These are phyloP conservation scores for Olyra latifolia DNA, from an alignment of 176 grass and related monocot genomes.

Conservation along the genomic window DNA sequence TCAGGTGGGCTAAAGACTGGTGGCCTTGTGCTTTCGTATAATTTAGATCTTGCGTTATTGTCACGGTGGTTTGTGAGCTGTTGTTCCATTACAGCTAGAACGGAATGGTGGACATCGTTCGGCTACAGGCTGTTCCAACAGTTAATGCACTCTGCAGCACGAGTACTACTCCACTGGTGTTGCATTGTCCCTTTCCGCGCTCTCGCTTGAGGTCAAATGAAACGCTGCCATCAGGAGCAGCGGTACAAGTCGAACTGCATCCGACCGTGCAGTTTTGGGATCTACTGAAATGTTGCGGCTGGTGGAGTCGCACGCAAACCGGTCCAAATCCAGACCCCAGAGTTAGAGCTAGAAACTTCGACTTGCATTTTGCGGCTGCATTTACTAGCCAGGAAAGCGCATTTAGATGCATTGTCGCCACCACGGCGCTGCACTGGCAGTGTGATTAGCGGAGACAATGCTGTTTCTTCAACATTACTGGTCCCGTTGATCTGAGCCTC, in stretches of 20 bases:
- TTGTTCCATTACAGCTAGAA: conserved; percentile 15
- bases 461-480: no score
- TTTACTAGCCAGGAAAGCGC: background rate
- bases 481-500: no score
- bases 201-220: background rate
- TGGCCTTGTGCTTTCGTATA: background rate
- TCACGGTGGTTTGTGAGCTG: conserved; percentile 3
- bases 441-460: background rate
- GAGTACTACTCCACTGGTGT: background rate
- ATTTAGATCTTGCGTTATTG: background rate
- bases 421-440: background rate
- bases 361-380: background rate
- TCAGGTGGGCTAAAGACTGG: background rate
- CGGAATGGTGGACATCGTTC: background rate
- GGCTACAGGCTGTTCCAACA: conserved; percentile 26
- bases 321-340: background rate
- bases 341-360: background rate
- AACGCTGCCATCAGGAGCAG: background rate
- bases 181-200: background rate
- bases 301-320: background rate
- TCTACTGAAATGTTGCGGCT: background rate
- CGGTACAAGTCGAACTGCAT: background rate
- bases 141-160: background rate
- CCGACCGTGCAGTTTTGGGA: background rate
- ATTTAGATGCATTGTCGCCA: background rate